Percentiles rank a stretch among this genome's conserved stretches.
These are phyloP conservation scores for Candida coleopterorum DNA, from an alignment of 805 yeast genomes.

Conservation along the genomic window DNA sequence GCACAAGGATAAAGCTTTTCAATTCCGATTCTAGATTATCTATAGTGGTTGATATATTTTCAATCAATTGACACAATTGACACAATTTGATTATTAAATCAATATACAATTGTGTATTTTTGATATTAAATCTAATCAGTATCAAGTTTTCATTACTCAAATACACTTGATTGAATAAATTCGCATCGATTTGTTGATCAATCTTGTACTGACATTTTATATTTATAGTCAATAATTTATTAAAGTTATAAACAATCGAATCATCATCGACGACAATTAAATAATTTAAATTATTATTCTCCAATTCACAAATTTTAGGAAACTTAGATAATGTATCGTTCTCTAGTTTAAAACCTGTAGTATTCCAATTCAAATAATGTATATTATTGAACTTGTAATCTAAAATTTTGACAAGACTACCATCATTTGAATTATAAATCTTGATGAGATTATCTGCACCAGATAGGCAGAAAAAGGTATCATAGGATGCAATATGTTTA, in stretches of 20 bases:
- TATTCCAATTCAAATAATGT: slow-evolving; percentile 17
- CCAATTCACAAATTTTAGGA: slow-evolving; percentile 28
- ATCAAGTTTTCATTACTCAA: slow-evolving; percentile 14
- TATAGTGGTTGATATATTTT: slow-evolving; percentile 21
- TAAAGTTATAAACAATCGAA: slow-evolving; percentile 25
- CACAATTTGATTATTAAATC: slow-evolving; percentile 21
- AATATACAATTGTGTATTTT: slow-evolving; percentile 13
- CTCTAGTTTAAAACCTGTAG: neutral
- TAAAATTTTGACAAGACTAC: slow-evolving; percentile 30
- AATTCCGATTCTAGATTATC: slow-evolving; percentile 16
- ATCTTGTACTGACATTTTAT: slow-evolving; percentile 13
- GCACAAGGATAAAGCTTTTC: slow-evolving; percentile 19
- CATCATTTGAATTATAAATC: slow-evolving; percentile 44
- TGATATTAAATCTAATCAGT: slow-evolving; percentile 13
- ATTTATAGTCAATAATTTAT: slow-evolving; percentile 24
- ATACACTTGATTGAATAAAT: slow-evolving; percentile 25
- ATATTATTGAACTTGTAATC: slow-evolving; percentile 14
- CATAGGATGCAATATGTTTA: slow-evolving; percentile 26
- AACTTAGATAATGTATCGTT: slow-evolving; percentile 17
- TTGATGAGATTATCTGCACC: slow-evolving; percentile 41
- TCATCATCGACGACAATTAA: slow-evolving; percentile 21
- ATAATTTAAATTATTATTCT: slow-evolving; percentile 13
- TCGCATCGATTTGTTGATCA: slow-evolving; percentile 9
- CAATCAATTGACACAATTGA: slow-evolving; percentile 21
- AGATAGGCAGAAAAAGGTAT: slow-evolving; percentile 36